Percentiles rank a stretch among this genome's conserved stretches.
These are phyloP conservation scores for Dipodascus geniculatus DNA, from an alignment of 805 yeast species.

Conservation along the genomic window DNA sequence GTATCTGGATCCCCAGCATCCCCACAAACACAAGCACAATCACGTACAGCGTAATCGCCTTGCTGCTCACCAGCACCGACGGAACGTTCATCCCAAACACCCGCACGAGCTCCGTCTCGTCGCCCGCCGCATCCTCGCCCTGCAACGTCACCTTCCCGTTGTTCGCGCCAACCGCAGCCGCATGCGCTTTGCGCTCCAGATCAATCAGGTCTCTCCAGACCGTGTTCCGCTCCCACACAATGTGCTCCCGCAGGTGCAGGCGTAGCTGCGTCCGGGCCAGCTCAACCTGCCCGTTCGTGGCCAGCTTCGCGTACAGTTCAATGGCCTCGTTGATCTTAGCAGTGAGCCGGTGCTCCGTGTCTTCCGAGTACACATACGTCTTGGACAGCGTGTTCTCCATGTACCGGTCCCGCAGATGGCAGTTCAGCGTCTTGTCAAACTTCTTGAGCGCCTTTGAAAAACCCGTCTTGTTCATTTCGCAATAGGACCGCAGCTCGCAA, in stretches of 20 bases:
- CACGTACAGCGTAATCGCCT: conserved; percentile 32
- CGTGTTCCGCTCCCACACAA: conserved; percentile 94
- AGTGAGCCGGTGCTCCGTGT: conserved; percentile 39
- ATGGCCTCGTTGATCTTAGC: conserved; percentile 41
- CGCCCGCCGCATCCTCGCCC: conserved; percentile 16
- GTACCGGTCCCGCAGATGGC: conserved; percentile 48
- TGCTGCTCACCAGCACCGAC: conserved; percentile 27
- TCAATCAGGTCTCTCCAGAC: conserved; percentile 97
- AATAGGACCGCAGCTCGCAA: conserved; percentile 71
- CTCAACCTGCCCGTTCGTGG: conserved; percentile 28
- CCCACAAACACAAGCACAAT: conserved; percentile 40
- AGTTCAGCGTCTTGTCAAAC: conserved; percentile 72
- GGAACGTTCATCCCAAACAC: conserved; percentile 23
- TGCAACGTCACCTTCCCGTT: conserved; percentile 18
- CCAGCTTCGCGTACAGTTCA: conserved; percentile 42
- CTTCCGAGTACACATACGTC: conserved; percentile 43
- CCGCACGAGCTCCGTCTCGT: conserved; percentile 3
- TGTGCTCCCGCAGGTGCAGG: conserved; percentile 70
- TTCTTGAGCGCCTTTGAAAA: conserved; percentile 83
- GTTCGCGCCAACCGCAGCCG: conserved; percentile 32
- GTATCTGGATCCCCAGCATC: conserved; percentile 31
- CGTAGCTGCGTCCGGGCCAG: conserved; percentile 39
- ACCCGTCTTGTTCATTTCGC: conserved; percentile 80
- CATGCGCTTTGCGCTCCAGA: conserved; percentile 74
- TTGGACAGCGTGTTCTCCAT: conserved; percentile 32